Conservation (phyloP, 2,329 filamentous ascomycete species). For the Trichoderma sp. region DNA sequence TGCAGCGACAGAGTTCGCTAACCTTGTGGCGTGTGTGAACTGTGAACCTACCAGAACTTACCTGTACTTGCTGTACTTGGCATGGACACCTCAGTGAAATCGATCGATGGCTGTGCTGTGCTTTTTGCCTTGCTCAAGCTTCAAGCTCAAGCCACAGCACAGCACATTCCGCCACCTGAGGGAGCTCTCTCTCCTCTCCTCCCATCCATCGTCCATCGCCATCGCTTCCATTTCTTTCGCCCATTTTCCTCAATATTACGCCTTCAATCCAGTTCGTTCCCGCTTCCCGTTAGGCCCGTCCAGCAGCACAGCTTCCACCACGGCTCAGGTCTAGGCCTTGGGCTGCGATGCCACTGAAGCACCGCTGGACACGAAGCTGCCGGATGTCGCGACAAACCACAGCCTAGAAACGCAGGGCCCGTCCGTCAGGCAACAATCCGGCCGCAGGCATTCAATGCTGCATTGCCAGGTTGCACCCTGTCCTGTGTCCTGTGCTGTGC, state of each 20-base stretch:
- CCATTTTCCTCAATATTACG: neutral
- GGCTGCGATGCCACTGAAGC: neutral
- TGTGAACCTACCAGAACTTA: neutral
- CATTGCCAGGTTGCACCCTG: neutral
- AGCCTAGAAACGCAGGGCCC: neutral
- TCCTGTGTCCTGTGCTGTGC: neutral
- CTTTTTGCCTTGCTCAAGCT: neutral
- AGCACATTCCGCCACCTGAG: neutral
- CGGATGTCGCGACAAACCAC: neutral
- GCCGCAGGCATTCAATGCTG: neutral
- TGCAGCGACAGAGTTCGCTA: neutral
- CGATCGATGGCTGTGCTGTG: no score
- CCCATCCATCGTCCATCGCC: neutral
- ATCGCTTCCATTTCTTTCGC: no score
- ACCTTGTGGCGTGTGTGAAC: neutral
- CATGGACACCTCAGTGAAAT: neutral
- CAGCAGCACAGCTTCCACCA: neutral
- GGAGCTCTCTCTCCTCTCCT: neutral
- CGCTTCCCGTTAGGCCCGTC: neutral
- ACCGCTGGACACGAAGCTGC: neutral
- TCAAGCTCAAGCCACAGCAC: neutral
- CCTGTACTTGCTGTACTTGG: neutral
- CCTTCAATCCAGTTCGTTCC: neutral
- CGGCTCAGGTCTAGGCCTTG: neutral
- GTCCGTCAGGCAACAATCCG: conserved; percentile 12